Evolutionary conservation across 2,329 filamentous ascomycete genomes (phyloP).

Genomic region (Teratosphaeria pseudoeucalypti): DNA sequence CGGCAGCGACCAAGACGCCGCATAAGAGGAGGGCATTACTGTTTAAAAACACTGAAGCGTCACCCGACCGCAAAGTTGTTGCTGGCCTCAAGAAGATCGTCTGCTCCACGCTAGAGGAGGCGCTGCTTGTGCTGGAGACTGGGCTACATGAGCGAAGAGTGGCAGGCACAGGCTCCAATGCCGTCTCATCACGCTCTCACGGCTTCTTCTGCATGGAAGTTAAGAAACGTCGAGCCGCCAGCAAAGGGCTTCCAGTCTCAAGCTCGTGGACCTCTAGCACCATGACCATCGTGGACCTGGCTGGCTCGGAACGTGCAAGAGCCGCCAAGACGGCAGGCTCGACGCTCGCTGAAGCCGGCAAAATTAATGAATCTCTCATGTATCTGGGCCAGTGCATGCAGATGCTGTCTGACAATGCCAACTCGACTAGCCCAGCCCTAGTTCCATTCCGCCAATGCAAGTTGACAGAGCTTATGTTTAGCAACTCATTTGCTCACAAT

Average conservation of each 20-base stretch:
- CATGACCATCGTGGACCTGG: conserved; percentile 82
- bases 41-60: conserved; percentile 85
- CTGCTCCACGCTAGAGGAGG: conserved; percentile 71
- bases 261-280: conserved; percentile 64
- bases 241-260: conserved; percentile 29
- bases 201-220: conserved; percentile 95
- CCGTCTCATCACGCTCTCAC: conserved; percentile 81
- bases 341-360: conserved; percentile 87
- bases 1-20: conserved; percentile 31
- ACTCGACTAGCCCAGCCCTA: conserved; percentile 45
- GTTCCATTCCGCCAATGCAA: conserved; percentile 57
- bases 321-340: conserved; percentile 90
- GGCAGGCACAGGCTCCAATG: conserved; percentile 85
- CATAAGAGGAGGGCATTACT: conserved; percentile 66
- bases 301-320: conserved; percentile 77
- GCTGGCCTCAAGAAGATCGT: conserved; percentile 84
- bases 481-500: conserved; percentile 33
- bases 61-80: conserved; percentile 86
- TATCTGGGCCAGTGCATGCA: conserved; percentile 95
- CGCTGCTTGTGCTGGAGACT: conserved; percentile 79
- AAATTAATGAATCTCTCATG: conserved; percentile 98
- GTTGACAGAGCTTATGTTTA: conserved; percentile 43
- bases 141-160: conserved; percentile 79
- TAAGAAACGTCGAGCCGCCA: conserved; percentile 58
- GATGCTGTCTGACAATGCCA: conserved; percentile 75